Evolutionary conservation across 2,329 filamentous ascomycete species (phyloP).

Genomic region (Arthroderma sp.): DNA sequence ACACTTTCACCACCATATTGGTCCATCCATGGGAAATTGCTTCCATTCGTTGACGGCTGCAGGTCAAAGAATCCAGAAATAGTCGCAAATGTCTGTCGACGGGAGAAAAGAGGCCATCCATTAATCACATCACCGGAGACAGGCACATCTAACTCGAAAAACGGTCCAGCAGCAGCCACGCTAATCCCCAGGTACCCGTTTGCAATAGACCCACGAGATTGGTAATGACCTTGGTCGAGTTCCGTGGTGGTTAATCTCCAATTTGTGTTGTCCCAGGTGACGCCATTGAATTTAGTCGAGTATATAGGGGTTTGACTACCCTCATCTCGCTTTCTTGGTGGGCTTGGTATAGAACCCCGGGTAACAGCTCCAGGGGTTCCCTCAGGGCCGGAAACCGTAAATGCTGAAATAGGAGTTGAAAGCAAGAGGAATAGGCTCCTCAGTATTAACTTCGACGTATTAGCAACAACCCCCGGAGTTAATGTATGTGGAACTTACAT

Average conservation of each 20-base stretch:
- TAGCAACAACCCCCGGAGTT: neutral
- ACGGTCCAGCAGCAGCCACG: constrained; percentile 48
- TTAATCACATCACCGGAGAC: constrained; percentile 42
- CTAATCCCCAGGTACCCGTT: constrained; percentile 55
- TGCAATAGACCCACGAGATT: constrained; percentile 46
- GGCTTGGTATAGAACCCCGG: constrained; percentile 3
- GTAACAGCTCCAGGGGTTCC: constrained; percentile 4
- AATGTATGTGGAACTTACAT: neutral
- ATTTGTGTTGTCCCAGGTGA: constrained; percentile 46
- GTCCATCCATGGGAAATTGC: constrained; percentile 55
- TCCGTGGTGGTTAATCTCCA: constrained; percentile 43
- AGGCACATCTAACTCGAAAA: constrained; percentile 45
- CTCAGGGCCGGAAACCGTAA: constrained; percentile 2
- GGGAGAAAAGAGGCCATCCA: constrained; percentile 55
- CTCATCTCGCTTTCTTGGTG: constrained; percentile 1
- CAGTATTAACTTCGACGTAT: neutral
- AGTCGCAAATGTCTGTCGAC: constrained; percentile 52
- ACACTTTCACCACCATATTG: constrained; percentile 59
- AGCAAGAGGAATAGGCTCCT: constrained; percentile 4
- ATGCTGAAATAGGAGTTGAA: neutral
- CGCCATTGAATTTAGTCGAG: constrained; percentile 37
- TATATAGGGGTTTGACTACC: constrained; percentile 20
- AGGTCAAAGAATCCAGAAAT: constrained; percentile 54
- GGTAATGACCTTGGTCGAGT: constrained; percentile 45
- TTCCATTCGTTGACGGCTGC: constrained; percentile 44